A percentile compares a stretch with the other conserved stretches of the same genome.
These are phyloP conservation scores for Calendula officinalis DNA, from an alignment of 129 eudicot species.

Conservation along the genomic window DNA sequence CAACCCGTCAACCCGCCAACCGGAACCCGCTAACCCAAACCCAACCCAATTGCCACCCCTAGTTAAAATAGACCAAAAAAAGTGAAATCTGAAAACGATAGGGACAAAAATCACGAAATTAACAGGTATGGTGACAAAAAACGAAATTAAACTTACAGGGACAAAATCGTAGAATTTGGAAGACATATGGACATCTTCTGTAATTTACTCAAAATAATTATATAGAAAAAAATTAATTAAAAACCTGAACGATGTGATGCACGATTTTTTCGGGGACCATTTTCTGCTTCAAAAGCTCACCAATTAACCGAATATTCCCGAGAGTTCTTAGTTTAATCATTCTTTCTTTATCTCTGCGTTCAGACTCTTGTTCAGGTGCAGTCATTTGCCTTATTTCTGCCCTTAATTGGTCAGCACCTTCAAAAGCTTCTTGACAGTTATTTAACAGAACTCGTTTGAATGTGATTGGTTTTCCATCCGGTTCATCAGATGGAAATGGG, in stretches of 20 bases:
- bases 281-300: slow-evolving; percentile 90
- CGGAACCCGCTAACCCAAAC: too few species aligned
- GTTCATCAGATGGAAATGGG: slow-evolving; percentile 75
- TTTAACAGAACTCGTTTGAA: slow-evolving; percentile 70
- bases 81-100: too few species aligned
- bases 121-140: too few species aligned
- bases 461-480: slow-evolving; percentile 72
- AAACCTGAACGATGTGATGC: slow-evolving; percentile 91
- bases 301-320: slow-evolving; percentile 84
- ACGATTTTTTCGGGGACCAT: slow-evolving; percentile 90
- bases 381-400: slow-evolving; percentile 68
- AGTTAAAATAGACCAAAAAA: too few species aligned
- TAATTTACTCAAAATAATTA: too few species aligned
- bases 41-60: too few species aligned
- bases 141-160: too few species aligned
- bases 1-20: too few species aligned
- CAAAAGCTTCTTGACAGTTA: slow-evolving; percentile 89
- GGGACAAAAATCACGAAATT: too few species aligned
- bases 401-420: slow-evolving; percentile 76
- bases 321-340: slow-evolving; percentile 70
- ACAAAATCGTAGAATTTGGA: too few species aligned
- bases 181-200: too few species aligned
- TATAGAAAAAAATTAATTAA: not conserved
- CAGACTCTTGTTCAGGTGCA: slow-evolving; percentile 66
- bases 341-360: slow-evolving; percentile 86